phyloP scores from a whole-genome alignment of 2,329 filamentous ascomycete species.

The Alternaria conjuncta region DNA sequence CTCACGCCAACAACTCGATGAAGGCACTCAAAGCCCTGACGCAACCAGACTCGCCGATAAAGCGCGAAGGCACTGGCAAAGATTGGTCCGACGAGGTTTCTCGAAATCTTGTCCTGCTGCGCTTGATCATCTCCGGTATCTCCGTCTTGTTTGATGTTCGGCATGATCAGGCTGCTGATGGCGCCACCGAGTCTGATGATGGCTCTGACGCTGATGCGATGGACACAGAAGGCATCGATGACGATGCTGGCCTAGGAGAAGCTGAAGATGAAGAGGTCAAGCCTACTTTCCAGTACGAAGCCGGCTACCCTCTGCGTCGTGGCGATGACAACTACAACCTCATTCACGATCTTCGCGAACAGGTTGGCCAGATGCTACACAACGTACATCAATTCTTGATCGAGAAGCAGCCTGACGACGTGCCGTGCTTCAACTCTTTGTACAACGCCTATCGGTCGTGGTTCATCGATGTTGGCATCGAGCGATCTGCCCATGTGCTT shows the following conservation, averaged over 20 bases:
- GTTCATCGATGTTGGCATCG: conserved; percentile 97
- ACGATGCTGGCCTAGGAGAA: conserved; percentile 64
- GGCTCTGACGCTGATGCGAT: conserved; percentile 46
- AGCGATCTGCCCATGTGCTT: conserved; percentile 90
- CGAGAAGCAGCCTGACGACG: conserved; percentile 89
- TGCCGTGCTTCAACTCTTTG: conserved; percentile 89
- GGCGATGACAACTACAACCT: conserved; percentile 67
- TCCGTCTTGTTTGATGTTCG: conserved; percentile 85
- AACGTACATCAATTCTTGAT: conserved; percentile 84
- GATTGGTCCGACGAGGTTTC: conserved; percentile 99
- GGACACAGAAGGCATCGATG: conserved; percentile 55
- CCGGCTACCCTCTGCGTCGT: conserved; percentile 78
- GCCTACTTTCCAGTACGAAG: conserved; percentile 85
- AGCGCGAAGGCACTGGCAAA: conserved; percentile 93
- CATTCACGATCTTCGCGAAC: conserved; percentile 81
- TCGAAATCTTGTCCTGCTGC: conserved; percentile 82
- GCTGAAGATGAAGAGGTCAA: conserved; percentile 82
- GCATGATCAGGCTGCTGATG: conserved; percentile 44
- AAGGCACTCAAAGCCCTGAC: conserved; percentile 79
- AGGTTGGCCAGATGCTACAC: conserved; percentile 80
- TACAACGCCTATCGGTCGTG: conserved; percentile 93
- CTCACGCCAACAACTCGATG: conserved; percentile 79
- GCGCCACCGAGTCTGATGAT: conserved; percentile 60
- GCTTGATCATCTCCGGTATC: conserved; percentile 88
- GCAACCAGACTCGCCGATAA: conserved; percentile 79